Evolutionary conservation across 331 rosid species (phyloP), one percentile per base, ranked within the genome.

Genomic region (Pyrus hybrid): DNA sequence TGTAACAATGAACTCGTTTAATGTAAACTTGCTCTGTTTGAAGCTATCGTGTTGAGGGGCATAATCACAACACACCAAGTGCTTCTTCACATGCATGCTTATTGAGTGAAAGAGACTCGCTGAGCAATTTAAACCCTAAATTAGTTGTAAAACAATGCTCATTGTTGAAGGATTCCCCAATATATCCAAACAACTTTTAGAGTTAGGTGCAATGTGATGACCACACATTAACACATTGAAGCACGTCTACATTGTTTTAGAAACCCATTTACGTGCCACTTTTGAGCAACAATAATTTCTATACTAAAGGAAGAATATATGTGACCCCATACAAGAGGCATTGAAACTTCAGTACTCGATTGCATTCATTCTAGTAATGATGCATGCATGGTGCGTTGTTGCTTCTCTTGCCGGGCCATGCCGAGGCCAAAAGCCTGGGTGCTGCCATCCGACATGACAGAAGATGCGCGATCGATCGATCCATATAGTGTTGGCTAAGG

Each of bases 1-100:
- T n/a, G n/a, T 37, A 37, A 3, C 1, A 13, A 21, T 51, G 1
- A 51, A 51, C 1, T 1, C 10, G 4, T 51, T 51, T 51, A 0
- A 51, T 17, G 8, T 51, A 2, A 17, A 0, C 0, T 51, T 51
- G 10, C 0, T 49, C 3, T 6, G 0, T 49, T 37, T 3, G 10
- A 37, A 37, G 45, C 43, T 33, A 35, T 73, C 78, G 9, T 76
- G 45, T 9, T 22, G 29, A 45, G 68, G 68, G 73, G 22, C 80
- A 87, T 83, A 54, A 89, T 83, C 80, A 78, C 82, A 79, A 72
- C 73, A 72, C 73, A 76, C 88, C 87, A 83, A 88, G 85, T 81
- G 81, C 87, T 75, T 72, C 29, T 33, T 35, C 89, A 88, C 89
- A 88, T 90, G 93, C 88, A 80, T 80, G 70, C 88, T 4, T 35